Percentiles rank a stretch among this genome's conserved stretches.
Evolutionary conservation across 2,329 filamentous ascomycete genomes (phyloP).

Genomic region (Penicillium crustosum): DNA sequence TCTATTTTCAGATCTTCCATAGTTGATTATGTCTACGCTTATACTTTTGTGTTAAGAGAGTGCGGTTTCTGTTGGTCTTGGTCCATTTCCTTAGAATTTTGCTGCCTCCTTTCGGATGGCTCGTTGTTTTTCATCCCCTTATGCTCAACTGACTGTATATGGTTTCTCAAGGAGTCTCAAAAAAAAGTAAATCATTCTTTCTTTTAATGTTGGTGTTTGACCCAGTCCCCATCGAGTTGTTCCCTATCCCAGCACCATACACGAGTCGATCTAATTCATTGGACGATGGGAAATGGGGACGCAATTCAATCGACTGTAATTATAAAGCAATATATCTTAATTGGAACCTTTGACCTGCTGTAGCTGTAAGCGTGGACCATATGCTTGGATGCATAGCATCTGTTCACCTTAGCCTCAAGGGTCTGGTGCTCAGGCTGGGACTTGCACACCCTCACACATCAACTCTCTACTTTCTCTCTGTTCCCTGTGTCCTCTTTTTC

Average conservation of each 20-base stretch:
- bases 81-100: neutral
- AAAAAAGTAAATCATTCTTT: constrained; percentile 2
- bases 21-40: constrained; percentile 19
- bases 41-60: constrained; percentile 13
- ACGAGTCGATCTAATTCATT: neutral
- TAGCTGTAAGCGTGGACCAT: neutral
- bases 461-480: neutral
- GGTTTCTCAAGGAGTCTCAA: neutral
- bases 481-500: neutral
- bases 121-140: neutral
- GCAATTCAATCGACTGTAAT: neutral
- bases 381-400: neutral
- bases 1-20: constrained; percentile 22
- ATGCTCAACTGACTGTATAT: neutral
- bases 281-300: neutral
- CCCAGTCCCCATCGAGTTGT: neutral
- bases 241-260: neutral
- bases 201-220: neutral
- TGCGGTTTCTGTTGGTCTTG: constrained; percentile 7
- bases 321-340: neutral
- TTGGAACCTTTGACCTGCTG: neutral
- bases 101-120: neutral
- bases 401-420: neutral
- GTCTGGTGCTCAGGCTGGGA: neutral
- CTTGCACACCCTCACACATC: neutral